These are phyloP conservation scores for Oehlia diaphana DNA, from an alignment of 192 early-diverging fungal species.

Conservation along the genomic window DNA sequence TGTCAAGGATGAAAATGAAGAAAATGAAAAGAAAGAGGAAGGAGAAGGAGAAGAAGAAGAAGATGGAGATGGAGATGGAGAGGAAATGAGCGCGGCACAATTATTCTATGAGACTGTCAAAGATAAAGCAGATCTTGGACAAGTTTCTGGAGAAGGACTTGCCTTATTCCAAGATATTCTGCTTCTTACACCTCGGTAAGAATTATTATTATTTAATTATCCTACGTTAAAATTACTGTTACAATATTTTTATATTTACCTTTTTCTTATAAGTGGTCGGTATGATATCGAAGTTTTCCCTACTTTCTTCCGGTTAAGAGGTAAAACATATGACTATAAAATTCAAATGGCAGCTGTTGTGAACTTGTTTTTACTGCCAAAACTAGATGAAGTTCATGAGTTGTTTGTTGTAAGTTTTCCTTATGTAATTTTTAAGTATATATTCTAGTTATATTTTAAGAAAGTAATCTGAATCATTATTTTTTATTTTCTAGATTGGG, in stretches of 20 bases:
- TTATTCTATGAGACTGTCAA: constrained; percentile 92
- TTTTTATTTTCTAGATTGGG: constrained; percentile 57
- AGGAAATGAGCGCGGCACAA: constrained; percentile 64
- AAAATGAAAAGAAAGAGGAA: constrained; percentile 39
- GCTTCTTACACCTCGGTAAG: constrained; percentile 86
- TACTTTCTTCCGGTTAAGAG: constrained; percentile 88
- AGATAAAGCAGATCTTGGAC: constrained; percentile 85
- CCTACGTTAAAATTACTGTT: not conserved
- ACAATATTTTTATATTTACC: not conserved
- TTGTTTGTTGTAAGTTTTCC: constrained; percentile 73
- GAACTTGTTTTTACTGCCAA: constrained; percentile 85
- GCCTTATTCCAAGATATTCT: constrained; percentile 86
- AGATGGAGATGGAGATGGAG: constrained; percentile 49
- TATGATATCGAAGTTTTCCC: constrained; percentile 94
- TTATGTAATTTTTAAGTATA: not conserved
- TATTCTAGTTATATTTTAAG: too few relatives aligned
- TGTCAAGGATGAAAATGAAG: constrained; percentile 45
- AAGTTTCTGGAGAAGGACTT: constrained; percentile 84
- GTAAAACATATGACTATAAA: constrained; percentile 98
- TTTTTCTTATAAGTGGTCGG: constrained; percentile 65
- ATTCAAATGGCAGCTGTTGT: constrained; percentile 84
- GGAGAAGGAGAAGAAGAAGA: constrained; percentile 46
- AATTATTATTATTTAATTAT: not conserved
- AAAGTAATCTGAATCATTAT: not conserved
- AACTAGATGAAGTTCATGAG: constrained; percentile 90